phyloP scores from a whole-genome alignment of 2,329 filamentous ascomycete genomes.

The Zasmidium citrigriseum region DNA sequence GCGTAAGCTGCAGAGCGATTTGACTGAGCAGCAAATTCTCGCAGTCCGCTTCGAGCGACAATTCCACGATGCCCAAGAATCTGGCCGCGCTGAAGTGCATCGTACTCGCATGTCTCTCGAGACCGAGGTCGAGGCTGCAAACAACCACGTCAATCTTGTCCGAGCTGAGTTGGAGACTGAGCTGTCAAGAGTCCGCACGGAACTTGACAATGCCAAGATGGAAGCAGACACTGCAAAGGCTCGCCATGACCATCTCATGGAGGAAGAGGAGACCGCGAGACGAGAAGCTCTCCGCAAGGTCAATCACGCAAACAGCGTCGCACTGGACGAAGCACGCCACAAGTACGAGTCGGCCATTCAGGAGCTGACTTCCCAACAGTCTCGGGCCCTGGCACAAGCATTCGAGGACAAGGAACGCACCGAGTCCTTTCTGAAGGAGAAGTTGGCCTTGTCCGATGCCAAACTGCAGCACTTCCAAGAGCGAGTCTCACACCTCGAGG shows the following conservation, averaged over 20 bases:
- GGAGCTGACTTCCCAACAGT: slow-evolving; percentile 63
- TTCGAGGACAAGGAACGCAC: slow-evolving; percentile 79
- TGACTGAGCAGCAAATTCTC: slow-evolving; percentile 70
- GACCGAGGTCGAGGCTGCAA: slow-evolving; percentile 78
- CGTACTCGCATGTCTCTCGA: slow-evolving; percentile 78
- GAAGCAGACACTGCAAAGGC: slow-evolving; percentile 80
- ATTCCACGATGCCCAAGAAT: slow-evolving; percentile 79
- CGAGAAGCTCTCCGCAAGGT: slow-evolving; percentile 59
- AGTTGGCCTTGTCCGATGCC: slow-evolving; percentile 77
- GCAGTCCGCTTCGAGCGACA: slow-evolving; percentile 74
- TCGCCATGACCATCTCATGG: slow-evolving; percentile 78
- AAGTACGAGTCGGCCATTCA: slow-evolving; percentile 52
- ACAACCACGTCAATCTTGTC: slow-evolving; percentile 80
- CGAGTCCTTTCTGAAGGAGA: slow-evolving; percentile 78
- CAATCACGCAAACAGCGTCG: slow-evolving; percentile 53
- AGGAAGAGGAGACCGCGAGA: slow-evolving; percentile 74
- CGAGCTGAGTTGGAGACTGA: slow-evolving; percentile 81
- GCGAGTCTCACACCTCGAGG: slow-evolving; percentile 79
- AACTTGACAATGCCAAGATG: slow-evolving; percentile 75
- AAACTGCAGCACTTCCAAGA: slow-evolving; percentile 86
- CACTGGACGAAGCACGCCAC: slow-evolving; percentile 57
- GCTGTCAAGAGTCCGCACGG: slow-evolving; percentile 67
- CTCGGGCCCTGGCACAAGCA: slow-evolving; percentile 42
- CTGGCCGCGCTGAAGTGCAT: slow-evolving; percentile 76
- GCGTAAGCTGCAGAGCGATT: slow-evolving; percentile 53